Conservation (phyloP, 192 early-diverging fungal species). For the Backusella psychrophila region DNA sequence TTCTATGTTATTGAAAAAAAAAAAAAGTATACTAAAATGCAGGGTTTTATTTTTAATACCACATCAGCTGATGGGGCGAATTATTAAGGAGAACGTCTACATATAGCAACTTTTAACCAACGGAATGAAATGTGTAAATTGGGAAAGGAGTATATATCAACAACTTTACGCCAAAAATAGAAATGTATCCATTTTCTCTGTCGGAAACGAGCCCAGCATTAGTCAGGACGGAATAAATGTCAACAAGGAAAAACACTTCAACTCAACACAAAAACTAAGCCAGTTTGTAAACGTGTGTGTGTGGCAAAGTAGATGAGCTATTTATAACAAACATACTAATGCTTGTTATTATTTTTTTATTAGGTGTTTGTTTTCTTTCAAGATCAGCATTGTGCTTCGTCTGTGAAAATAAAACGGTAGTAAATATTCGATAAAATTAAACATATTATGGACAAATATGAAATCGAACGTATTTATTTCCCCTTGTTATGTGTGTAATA, state of each 20-base stretch:
- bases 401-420: not conserved
- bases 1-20: not conserved
- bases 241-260: not conserved
- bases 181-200: not conserved
- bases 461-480: not conserved
- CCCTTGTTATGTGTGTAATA: not conserved
- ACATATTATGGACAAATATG: not conserved
- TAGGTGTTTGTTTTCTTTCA: not conserved
- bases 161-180: not conserved
- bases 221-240: not conserved
- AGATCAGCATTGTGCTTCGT: not conserved
- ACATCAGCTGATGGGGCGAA: not conserved
- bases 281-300: not conserved
- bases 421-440: not conserved
- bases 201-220: not conserved
- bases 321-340: not conserved
- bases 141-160: not conserved
- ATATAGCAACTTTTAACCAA: not conserved
- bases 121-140: not conserved
- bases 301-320: not conserved
- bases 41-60: not conserved
- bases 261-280: not conserved
- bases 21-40: not conserved
- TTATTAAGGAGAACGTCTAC: not conserved
- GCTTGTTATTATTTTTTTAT: not conserved